Percentiles rank a stretch among this genome's conserved stretches.
These are phyloP conservation scores for Pyrenophora graminea DNA, from an alignment of 2,329 filamentous ascomycete genomes.

Conservation along the genomic window DNA sequence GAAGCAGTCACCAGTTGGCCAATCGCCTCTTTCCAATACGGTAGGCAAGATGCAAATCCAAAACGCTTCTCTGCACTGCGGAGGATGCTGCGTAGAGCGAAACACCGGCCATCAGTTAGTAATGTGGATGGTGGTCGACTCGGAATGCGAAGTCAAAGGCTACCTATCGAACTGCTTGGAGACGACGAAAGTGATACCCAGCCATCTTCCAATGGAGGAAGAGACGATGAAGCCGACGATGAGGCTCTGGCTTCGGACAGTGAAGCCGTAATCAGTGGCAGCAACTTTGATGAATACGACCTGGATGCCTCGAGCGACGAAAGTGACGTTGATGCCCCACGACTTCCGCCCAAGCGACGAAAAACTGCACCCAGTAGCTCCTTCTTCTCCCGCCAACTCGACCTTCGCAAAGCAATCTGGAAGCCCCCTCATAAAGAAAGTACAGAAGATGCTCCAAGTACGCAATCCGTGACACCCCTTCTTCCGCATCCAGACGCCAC, in stretches of 20 bases:
- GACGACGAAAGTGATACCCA: constrained; percentile 45
- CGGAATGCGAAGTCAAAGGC: constrained; percentile 75
- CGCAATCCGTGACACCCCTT: constrained; percentile 30
- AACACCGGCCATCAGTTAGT: constrained; percentile 54
- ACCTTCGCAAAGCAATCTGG: constrained; percentile 36
- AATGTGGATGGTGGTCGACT: constrained; percentile 64
- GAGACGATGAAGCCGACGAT: constrained; percentile 28
- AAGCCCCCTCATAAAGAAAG: constrained; percentile 23
- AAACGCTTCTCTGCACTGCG: constrained; percentile 63
- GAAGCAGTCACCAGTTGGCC: constrained; percentile 55
- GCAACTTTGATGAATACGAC: constrained; percentile 42
- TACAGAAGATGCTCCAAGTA: constrained; percentile 20
- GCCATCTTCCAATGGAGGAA: constrained; percentile 17
- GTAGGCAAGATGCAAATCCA: constrained; percentile 47
- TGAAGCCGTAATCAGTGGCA: constrained; percentile 35
- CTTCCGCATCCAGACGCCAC: constrained; percentile 29
- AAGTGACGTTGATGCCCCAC: constrained; percentile 18
- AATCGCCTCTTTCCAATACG: constrained; percentile 58
- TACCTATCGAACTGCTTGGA: constrained; percentile 62
- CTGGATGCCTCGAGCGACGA: constrained; percentile 41
- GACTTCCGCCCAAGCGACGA: constrained; percentile 21
- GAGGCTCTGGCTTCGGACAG: constrained; percentile 39
- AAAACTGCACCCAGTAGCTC: constrained; percentile 31
- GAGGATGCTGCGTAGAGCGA: constrained; percentile 66
- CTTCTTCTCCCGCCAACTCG: constrained; percentile 33